These are phyloP conservation scores for Kuraishia capsulata DNA, from an alignment of 805 yeast genomes.

Conservation along the genomic window DNA sequence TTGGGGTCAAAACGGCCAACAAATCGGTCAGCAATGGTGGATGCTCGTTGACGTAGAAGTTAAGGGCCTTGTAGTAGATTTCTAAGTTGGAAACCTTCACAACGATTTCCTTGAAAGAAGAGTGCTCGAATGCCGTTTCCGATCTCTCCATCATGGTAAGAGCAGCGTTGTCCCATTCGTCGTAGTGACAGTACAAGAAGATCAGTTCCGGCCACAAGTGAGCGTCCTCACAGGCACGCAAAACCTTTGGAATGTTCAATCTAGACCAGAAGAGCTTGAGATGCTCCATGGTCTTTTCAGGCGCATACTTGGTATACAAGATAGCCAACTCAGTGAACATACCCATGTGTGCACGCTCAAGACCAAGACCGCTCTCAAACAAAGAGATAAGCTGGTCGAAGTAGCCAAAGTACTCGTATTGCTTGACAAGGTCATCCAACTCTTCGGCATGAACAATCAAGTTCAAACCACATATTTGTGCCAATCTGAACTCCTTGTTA, in stretches of 20 bases:
- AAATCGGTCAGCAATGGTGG: slow-evolving; percentile 86
- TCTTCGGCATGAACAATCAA: slow-evolving; percentile 97
- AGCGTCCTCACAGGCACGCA: slow-evolving; percentile 85
- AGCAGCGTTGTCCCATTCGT: slow-evolving; percentile 99
- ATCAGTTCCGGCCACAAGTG: slow-evolving; percentile 96
- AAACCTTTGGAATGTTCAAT: slow-evolving; percentile 93
- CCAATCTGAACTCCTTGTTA: slow-evolving; percentile 89
- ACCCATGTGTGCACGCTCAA: slow-evolving; percentile 99
- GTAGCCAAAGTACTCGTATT: slow-evolving; percentile 85
- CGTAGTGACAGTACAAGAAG: slow-evolving; percentile 95
- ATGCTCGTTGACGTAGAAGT: slow-evolving; percentile 86
- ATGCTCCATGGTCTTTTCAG: slow-evolving; percentile 90
- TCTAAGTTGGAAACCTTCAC: slow-evolving; percentile 94
- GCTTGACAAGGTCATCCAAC: slow-evolving; percentile 76
- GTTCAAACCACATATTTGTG: slow-evolving; percentile 97
- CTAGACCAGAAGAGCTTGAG: slow-evolving; percentile 97
- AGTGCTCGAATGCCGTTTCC: slow-evolving; percentile 87
- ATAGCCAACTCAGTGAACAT: slow-evolving; percentile 96
- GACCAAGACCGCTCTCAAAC: slow-evolving; percentile 90
- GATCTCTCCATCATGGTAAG: slow-evolving; percentile 93
- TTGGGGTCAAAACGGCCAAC: slow-evolving; percentile 73
- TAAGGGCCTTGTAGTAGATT: slow-evolving; percentile 94
- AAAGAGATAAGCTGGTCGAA: slow-evolving; percentile 86
- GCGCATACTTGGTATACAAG: slow-evolving; percentile 82
- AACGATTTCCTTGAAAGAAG: slow-evolving; percentile 87